Evolutionary conservation across 495 filamentous ascomycete species (phyloP), one percentile per base, ranked within the genome.

Genomic region (Stereocaulon alpinum): DNA sequence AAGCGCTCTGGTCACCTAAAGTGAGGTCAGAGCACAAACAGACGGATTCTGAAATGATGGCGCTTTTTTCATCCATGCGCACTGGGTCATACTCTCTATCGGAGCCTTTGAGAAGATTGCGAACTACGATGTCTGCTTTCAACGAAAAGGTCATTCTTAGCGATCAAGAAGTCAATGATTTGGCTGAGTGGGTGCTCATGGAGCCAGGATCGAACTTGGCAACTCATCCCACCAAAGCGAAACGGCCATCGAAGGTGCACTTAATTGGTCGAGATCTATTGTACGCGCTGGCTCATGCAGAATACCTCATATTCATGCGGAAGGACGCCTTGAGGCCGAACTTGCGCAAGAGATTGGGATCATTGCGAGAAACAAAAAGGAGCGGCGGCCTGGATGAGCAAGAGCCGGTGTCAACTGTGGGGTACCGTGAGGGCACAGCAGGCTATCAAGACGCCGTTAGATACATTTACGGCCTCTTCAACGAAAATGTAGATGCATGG

Each of bases 231-330:
- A 34, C 40, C 14, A 12, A 58, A 24, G 55, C 55, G n/a, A 43
- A 48, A 48, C 22, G 55, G 37, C 55, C 55, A 32, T n/a, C 37
- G 5, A 58, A 58, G 1, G 20, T 48, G 3, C 55, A 58, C 5
- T 48, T 58, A 11, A 58, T 58, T 22, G 55, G 55, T 18, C 55
- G 55, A 30, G 55, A 58, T 58, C n/a, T 58, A 10, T 48, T 58
- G 55, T 58, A 44, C 24, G 55, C 55, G 27, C 42, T 58, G 18
- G 55, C 55, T 30, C 55, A 58, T 41, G 41, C 55, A 14, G 55
- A 58, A 30, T 58, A 58, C 20, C 55, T 58, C 17, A 58, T 58
- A 48, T 58, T 58, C 5, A 58, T 58, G 41, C 55, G 55, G 15
- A 58, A 58, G 44, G 30, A 47, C 30, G 18, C n/a, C 7, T 32